These are phyloP conservation scores for Dacryopinax primogenitus DNA, from an alignment of 768 basidiomycete genomes.

Conservation along the genomic window DNA sequence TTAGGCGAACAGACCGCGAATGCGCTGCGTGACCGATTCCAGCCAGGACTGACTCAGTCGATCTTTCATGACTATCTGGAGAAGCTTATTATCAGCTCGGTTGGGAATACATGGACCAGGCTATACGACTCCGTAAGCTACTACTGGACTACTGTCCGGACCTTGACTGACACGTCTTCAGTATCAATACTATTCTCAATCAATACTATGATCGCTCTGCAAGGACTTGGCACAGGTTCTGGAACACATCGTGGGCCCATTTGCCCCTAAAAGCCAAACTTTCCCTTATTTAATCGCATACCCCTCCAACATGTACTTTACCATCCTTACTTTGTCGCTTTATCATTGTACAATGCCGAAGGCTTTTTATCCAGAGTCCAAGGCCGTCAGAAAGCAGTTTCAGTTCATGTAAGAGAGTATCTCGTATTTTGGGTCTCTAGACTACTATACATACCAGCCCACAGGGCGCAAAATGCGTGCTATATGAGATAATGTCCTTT, in stretches of 20 bases:
- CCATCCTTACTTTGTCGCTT: background rate
- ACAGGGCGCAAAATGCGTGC: background rate
- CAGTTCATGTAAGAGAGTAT: background rate
- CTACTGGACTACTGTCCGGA: background rate
- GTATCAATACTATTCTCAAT: slow-evolving; percentile 93
- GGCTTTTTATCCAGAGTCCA: background rate
- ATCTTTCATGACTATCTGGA: slow-evolving; percentile 79
- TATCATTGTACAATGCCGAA: background rate
- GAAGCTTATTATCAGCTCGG: slow-evolving; percentile 71
- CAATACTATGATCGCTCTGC: slow-evolving; percentile 44
- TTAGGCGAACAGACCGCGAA: slow-evolving; percentile 84
- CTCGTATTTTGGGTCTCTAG: background rate
- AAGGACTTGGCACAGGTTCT: background rate
- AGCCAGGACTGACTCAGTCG: slow-evolving; percentile 73
- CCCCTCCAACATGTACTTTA: background rate
- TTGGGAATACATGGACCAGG: slow-evolving; percentile 89
- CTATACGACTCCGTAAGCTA: slow-evolving; percentile 80
- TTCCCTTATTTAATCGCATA: background rate
- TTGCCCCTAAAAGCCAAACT: background rate
- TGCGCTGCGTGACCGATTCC: slow-evolving; percentile 84
- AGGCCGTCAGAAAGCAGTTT: background rate
- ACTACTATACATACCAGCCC: background rate
- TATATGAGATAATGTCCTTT: background rate
- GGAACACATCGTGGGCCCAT: background rate
- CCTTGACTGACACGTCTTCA: slow-evolving; percentile 23